Evolutionary conservation across 257 asterid genomes (phyloP).

Genomic region (Solanum tacnaense): DNA sequence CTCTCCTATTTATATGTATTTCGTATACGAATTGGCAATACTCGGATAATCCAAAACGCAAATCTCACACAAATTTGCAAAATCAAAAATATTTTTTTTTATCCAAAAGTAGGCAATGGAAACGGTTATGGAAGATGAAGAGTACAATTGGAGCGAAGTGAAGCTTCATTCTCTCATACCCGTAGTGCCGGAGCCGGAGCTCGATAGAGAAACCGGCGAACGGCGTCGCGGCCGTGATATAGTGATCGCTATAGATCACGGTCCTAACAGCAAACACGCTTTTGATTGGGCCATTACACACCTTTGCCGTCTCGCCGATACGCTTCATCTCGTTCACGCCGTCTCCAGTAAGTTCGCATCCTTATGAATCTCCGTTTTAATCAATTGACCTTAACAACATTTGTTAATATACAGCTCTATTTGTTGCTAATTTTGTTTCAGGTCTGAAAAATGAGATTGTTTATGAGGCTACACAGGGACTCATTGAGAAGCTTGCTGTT

Average conservation of each 20-base stretch:
- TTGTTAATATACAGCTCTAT: not conserved
- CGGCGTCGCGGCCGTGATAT: conserved; percentile 87
- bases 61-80: not conserved
- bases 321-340: conserved; percentile 70
- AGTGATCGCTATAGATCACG: conserved; percentile 76
- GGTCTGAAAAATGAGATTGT: conserved; percentile 50
- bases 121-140: conserved; percentile 61
- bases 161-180: conserved; percentile 49
- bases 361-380: not conserved
- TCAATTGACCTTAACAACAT: not conserved
- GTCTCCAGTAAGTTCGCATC: conserved; percentile 37
- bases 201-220: conserved; percentile 71
- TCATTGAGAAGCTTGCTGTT: conserved; percentile 47
- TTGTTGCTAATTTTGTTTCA: not conserved
- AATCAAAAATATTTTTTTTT: not conserved
- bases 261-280: conserved; percentile 89
- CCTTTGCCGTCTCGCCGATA: conserved; percentile 85
- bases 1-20: not conserved
- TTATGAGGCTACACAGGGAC: conserved; percentile 21
- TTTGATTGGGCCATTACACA: conserved; percentile 88
- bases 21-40: not conserved
- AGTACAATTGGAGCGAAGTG: conserved; percentile 79
- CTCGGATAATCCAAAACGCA: not conserved
- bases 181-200: conserved; percentile 47
- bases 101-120: conserved; percentile 31